These are phyloP conservation scores for Arachis hypogaea DNA, from an alignment of 306 rosid species.

Conservation along the genomic window DNA sequence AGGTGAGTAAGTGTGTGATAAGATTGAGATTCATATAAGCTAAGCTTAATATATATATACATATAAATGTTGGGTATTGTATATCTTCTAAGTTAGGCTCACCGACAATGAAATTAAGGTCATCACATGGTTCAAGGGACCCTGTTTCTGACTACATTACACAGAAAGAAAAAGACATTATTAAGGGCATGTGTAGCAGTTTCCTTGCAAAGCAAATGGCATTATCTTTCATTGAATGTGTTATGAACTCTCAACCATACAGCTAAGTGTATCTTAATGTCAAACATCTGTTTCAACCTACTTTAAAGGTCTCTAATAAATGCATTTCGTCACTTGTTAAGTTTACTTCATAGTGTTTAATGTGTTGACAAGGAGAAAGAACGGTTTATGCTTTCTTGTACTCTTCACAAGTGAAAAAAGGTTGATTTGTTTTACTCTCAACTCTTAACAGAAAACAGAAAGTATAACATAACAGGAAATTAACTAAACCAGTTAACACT, in stretches of 20 bases:
- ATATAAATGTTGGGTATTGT: slow-evolving; percentile 32
- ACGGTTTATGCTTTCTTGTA: no score
- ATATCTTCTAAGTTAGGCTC: background rate
- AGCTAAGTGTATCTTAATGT: slow-evolving; percentile 32
- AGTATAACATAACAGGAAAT: no score
- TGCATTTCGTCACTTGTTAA: slow-evolving; percentile 32
- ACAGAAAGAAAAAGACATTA: slow-evolving; percentile 48
- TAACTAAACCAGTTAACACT: no score
- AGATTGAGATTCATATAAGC: background rate
- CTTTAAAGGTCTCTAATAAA: slow-evolving; percentile 56
- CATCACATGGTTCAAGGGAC: slow-evolving; percentile 69
- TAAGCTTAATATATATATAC: slow-evolving; percentile 41
- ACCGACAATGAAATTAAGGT: slow-evolving; percentile 61
- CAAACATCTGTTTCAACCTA: slow-evolving; percentile 56
- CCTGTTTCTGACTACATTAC: slow-evolving; percentile 1
- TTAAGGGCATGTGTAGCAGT: slow-evolving; percentile 40
- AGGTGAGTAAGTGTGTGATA: slow-evolving; percentile 28
- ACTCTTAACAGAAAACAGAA: no score
- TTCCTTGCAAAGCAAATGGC: slow-evolving; percentile 28
- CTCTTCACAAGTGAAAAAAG: no score
- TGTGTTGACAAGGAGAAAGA: background rate
- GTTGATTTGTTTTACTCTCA: no score
- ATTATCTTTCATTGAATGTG: slow-evolving; percentile 52
- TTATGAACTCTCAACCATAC: slow-evolving; percentile 57
- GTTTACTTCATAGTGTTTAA: background rate